phyloP scores from a whole-genome alignment of 208 protist genomes.

The Leishmania tarentolae region DNA sequence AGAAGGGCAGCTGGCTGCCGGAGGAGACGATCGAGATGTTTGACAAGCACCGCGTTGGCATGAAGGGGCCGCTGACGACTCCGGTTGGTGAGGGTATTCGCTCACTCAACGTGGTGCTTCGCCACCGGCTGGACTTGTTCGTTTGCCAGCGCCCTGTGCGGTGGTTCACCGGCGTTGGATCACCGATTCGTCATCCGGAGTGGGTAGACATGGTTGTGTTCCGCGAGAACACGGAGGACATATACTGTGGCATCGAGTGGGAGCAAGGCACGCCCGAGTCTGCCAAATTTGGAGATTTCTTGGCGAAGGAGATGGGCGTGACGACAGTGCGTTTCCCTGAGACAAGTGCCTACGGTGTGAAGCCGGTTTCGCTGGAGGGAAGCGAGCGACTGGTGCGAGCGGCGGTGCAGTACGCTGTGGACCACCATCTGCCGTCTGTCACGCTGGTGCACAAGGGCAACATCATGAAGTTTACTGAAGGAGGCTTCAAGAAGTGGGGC shows the following conservation, averaged over 20 bases:
- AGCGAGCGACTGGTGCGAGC: slow-evolving; percentile 56
- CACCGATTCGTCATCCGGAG: slow-evolving; percentile 47
- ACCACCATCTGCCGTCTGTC: slow-evolving; percentile 47
- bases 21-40: slow-evolving; percentile 48
- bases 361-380: slow-evolving; percentile 49
- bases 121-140: slow-evolving; percentile 49
- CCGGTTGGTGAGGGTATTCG: slow-evolving; percentile 55
- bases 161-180: slow-evolving; percentile 47
- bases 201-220: slow-evolving; percentile 63
- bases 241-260: slow-evolving; percentile 63
- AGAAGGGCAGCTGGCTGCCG: slow-evolving; percentile 33
- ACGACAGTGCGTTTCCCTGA: slow-evolving; percentile 46
- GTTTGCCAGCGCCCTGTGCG: slow-evolving; percentile 56
- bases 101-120: slow-evolving; percentile 59
- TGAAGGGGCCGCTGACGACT: slow-evolving; percentile 50
- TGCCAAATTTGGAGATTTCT: slow-evolving; percentile 31
- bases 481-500: slow-evolving; percentile 52
- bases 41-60: slow-evolving; percentile 30
- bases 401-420: slow-evolving; percentile 46
- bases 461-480: slow-evolving; percentile 70
- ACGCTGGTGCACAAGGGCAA: slow-evolving; percentile 66
- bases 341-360: slow-evolving; percentile 48
- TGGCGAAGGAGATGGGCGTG: slow-evolving; percentile 40
- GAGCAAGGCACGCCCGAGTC: slow-evolving; percentile 42
- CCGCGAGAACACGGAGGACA: slow-evolving; percentile 65